These are phyloP conservation scores for Eimeria tenella DNA, from an alignment of 169 alveolate genomes.

Conservation along the genomic window DNA sequence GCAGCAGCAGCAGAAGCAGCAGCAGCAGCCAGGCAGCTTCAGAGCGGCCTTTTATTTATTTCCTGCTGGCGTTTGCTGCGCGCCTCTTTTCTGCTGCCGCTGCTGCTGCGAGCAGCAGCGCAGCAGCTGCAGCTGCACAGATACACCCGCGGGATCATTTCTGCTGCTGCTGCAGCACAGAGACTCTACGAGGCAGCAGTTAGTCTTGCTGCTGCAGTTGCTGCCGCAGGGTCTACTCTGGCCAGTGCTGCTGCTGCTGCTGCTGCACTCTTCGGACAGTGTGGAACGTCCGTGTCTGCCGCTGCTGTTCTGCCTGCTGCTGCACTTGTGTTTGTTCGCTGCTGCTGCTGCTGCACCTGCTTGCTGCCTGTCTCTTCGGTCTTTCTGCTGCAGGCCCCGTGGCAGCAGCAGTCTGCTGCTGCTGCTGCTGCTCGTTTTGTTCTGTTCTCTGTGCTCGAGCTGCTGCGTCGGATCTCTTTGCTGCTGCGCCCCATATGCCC, in stretches of 20 bases:
- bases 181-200: background rate
- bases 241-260: background rate
- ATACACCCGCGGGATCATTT: slow-evolving; percentile 20
- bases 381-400: slow-evolving; percentile 14
- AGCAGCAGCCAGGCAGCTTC: background rate
- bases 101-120: slow-evolving; percentile 35
- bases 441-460: background rate
- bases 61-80: slow-evolving; percentile 40
- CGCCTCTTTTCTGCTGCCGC: slow-evolving; percentile 7
- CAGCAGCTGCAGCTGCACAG: slow-evolving; percentile 29
- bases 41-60: background rate
- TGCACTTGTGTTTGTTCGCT: background rate
- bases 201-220: background rate
- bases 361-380: slow-evolving; percentile 7
- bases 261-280: too few species aligned
- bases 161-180: slow-evolving; percentile 42
- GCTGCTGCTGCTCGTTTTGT: slow-evolving; percentile 4
- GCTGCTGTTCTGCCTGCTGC: background rate
- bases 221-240: too few species aligned
- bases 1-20: background rate
- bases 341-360: background rate
- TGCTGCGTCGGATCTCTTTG: slow-evolving; percentile 16
- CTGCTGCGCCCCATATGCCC: slow-evolving; percentile 29
- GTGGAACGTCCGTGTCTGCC: too few species aligned
- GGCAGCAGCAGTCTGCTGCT: background rate